Conservation (phyloP, 176 grass and related monocot species). For the Oryza longistaminata region DNA sequence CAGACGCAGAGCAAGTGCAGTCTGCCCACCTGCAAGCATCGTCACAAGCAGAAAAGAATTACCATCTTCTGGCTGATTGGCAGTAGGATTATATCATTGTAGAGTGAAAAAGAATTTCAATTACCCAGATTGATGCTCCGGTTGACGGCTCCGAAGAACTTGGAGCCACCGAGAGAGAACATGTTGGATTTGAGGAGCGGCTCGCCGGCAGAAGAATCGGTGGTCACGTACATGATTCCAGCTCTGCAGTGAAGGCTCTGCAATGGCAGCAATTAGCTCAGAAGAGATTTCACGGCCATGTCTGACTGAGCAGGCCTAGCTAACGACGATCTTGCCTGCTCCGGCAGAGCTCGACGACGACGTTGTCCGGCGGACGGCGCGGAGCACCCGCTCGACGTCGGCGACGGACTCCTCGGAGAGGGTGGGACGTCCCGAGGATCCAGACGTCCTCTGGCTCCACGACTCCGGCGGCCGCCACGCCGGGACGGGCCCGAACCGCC, state of each 20-base stretch:
- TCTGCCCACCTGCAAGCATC: conserved; percentile 68
- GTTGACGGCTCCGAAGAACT: conserved; percentile 75
- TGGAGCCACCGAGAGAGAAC: conserved; percentile 78
- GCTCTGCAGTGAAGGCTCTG: conserved; percentile 79
- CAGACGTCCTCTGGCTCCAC: too few relatives aligned
- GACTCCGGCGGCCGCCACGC: too few relatives aligned
- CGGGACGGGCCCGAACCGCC: too few relatives aligned
- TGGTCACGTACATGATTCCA: conserved; percentile 86
- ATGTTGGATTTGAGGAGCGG: conserved; percentile 74
- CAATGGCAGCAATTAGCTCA: conserved; percentile 51
- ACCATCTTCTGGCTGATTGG: background rate
- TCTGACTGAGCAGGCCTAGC: too few relatives aligned
- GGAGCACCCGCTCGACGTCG: too few relatives aligned
- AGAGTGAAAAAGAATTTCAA: background rate
- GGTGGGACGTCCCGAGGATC: too few relatives aligned
- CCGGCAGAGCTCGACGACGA: too few relatives aligned
- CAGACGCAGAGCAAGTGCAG: conserved; percentile 84
- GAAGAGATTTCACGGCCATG: background rate
- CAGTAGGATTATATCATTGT: background rate
- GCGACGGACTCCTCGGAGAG: too few relatives aligned
- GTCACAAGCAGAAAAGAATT: background rate
- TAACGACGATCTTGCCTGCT: too few relatives aligned
- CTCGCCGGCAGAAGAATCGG: conserved; percentile 35
- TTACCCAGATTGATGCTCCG: conserved; percentile 89
- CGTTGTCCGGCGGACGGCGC: too few relatives aligned